phyloP scores from a whole-genome alignment of 441 rosid genomes.

The Jatropha multifida region DNA sequence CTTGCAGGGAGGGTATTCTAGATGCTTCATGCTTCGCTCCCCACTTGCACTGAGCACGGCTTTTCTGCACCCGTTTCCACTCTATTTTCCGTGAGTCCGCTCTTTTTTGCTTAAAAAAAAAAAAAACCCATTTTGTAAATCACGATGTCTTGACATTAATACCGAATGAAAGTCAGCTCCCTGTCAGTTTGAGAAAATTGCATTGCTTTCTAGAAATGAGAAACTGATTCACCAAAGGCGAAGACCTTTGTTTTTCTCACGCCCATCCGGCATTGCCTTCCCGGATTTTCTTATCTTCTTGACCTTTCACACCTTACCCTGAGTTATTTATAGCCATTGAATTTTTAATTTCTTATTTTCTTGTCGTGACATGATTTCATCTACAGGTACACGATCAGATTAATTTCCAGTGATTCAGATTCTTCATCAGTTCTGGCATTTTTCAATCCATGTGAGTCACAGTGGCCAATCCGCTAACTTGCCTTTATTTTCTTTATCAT shows the following conservation, averaged over 20 bases:
- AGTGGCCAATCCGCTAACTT: not conserved
- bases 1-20: conserved; percentile 26
- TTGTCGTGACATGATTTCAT: not conserved
- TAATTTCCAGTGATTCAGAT: not conserved
- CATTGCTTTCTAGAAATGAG: not conserved
- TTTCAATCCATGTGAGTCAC: conserved; percentile 13
- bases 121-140: no score
- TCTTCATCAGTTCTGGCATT: not conserved
- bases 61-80: not conserved
- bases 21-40: conserved; percentile 2
- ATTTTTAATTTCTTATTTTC: not conserved
- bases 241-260: no score
- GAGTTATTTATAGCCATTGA: not conserved
- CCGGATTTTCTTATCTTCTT: not conserved
- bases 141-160: no score
- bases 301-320: not conserved
- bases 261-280: not conserved
- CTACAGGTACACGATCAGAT: not conserved
- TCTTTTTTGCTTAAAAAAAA: no score
- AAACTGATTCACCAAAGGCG: not conserved
- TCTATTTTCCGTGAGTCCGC: not conserved
- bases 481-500: not conserved
- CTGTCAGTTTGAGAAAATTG: not conserved
- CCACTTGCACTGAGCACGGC: no score
- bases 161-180: conserved; percentile 3